phyloP scores from a whole-genome alignment of 768 basidiomycete genomes.

The Auriscalpium vulgare region DNA sequence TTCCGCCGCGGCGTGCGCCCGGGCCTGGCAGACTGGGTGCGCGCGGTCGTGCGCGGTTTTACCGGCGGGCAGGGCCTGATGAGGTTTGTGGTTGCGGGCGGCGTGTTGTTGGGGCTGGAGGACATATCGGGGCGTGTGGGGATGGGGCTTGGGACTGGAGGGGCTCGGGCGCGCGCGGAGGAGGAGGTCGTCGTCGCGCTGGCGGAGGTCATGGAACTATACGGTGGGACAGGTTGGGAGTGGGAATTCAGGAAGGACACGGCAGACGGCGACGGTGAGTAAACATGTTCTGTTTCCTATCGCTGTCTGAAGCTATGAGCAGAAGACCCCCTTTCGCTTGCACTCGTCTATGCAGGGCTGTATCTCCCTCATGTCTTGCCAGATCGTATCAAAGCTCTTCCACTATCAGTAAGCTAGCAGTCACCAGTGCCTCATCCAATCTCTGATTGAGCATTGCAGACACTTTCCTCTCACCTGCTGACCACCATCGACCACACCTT shows the following conservation, averaged over 20 bases:
- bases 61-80: conserved; percentile 60
- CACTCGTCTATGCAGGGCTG: conserved; percentile 47
- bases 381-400: conserved; percentile 51
- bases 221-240: conserved; percentile 48
- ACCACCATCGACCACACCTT: conserved; percentile 50
- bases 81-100: conserved; percentile 53
- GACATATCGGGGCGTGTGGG: conserved; percentile 35
- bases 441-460: conserved; percentile 19
- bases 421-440: conserved; percentile 5
- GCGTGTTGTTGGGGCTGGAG: conserved; percentile 56
- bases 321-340: conserved; percentile 19
- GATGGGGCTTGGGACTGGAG: conserved; percentile 20
- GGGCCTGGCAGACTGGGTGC: conserved; percentile 37
- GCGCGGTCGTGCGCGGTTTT: conserved; percentile 45
- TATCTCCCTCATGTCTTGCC: conserved; percentile 48
- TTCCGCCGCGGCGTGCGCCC: conserved; percentile 7
- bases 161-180: conserved; percentile 39
- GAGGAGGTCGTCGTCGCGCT: conserved; percentile 61
- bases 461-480: conserved; percentile 25
- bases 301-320: background rate
- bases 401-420: conserved; percentile 34
- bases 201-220: conserved; percentile 67
- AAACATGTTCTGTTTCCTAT: background rate
- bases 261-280: conserved; percentile 31
- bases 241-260: conserved; percentile 55